These are phyloP conservation scores for Pythium sp. DNA, from an alignment of 352 stramenopile species.

Conservation along the genomic window DNA sequence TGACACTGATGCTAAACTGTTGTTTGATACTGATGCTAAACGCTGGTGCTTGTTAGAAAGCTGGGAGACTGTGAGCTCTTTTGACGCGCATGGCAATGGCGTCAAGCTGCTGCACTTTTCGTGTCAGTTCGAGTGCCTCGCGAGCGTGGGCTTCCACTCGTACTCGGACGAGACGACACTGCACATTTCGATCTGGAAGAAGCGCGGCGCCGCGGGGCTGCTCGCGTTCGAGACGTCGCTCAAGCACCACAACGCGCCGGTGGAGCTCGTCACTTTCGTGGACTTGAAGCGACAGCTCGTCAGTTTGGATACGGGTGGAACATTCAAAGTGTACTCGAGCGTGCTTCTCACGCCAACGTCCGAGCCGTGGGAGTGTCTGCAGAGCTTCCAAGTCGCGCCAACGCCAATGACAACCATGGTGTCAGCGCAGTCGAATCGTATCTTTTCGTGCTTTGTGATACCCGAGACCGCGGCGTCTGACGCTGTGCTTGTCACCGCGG, in stretches of 20 bases:
- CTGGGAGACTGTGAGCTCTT: constrained; percentile 36
- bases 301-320: constrained; percentile 43
- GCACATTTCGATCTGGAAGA: constrained; percentile 54
- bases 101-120: constrained; percentile 55
- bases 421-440: constrained; percentile 1
- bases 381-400: constrained; percentile 29
- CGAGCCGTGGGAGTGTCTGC: constrained; percentile 48
- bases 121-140: constrained; percentile 42
- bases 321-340: constrained; percentile 46
- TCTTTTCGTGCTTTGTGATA: constrained; percentile 27
- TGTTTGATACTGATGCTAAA: constrained; percentile 2
- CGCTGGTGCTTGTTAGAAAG: constrained; percentile 24
- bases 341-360: constrained; percentile 42
- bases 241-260: constrained; percentile 32
- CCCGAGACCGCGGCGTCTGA: constrained; percentile 49
- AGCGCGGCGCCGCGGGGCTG: constrained; percentile 26
- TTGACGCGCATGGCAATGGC: constrained; percentile 57
- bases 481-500: constrained; percentile 48
- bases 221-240: constrained; percentile 34
- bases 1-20: background rate
- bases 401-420: background rate
- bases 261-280: constrained; percentile 48
- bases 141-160: constrained; percentile 54
- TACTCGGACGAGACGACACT: constrained; percentile 67
- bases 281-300: constrained; percentile 61